Percentiles rank a stretch among this genome's conserved stretches.
Evolutionary conservation across 2,329 filamentous ascomycete genomes (phyloP).

Genomic region (Scytalidium sp.): DNA sequence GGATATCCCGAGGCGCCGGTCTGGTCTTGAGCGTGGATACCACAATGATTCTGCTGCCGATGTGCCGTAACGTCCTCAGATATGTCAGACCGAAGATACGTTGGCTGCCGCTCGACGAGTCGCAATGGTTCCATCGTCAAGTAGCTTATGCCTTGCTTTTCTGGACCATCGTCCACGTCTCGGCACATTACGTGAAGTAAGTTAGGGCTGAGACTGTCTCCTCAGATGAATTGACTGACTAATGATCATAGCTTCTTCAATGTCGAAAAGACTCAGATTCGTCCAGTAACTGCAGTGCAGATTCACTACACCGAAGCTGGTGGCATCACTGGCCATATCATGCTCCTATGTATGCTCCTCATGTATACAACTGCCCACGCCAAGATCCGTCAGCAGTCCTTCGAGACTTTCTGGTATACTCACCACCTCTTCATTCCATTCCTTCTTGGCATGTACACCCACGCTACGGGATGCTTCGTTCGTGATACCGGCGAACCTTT

Average conservation of each 20-base stretch:
- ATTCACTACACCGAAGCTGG: conserved; percentile 90
- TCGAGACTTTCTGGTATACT: conserved; percentile 99
- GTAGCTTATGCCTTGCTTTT: conserved; percentile 85
- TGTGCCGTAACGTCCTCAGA: conserved; percentile 88
- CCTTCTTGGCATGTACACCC: conserved; percentile 88
- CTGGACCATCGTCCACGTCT: conserved; percentile 75
- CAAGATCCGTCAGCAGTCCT: conserved; percentile 93
- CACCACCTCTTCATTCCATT: conserved; percentile 99
- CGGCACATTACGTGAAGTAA: conserved; percentile 91
- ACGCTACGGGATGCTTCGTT: conserved; percentile 95
- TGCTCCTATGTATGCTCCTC: conserved; percentile 98
- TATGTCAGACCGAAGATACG: conserved; percentile 81
- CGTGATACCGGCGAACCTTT: conserved; percentile 69
- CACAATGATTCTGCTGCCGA: conserved; percentile 85
- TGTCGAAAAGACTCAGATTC: conserved; percentile 80
- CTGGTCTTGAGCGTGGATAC: conserved; percentile 81
- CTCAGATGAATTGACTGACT: conserved; percentile 2
- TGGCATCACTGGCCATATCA: conserved; percentile 93
- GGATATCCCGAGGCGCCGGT: conserved; percentile 92
- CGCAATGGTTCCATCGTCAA: conserved; percentile 94
- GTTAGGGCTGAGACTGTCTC: conserved; percentile 26
- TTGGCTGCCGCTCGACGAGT: conserved; percentile 93
- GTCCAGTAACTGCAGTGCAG: conserved; percentile 75
- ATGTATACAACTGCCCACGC: conserved; percentile 97
- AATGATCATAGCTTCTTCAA: conserved; percentile 74